A percentile compares a stretch with the other conserved stretches of the same genome.
Evolutionary conservation across 2,329 filamentous ascomycete species (phyloP).

Genomic region (Pseudonectria buxi): DNA sequence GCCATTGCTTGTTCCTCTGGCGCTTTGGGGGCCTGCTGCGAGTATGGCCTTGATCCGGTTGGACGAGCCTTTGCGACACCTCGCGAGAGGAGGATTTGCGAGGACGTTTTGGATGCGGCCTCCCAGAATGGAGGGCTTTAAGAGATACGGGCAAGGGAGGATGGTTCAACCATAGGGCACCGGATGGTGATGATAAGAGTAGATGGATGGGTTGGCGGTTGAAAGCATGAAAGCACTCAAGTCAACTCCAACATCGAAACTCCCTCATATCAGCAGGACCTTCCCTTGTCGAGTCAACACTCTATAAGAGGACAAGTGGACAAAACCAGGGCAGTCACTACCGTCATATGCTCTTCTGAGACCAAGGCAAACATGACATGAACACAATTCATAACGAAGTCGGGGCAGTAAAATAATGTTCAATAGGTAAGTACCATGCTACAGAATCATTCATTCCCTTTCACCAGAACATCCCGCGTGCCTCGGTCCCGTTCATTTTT

Average conservation of each 20-base stretch:
- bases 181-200: no score
- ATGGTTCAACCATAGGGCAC: no score
- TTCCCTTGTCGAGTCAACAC: no score
- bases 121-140: constrained; percentile 3
- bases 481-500: constrained; percentile 4
- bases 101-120: constrained; percentile 19
- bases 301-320: no score
- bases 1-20: constrained; percentile 8
- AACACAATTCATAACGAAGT: no score
- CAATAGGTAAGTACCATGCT: constrained; percentile 3
- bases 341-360: no score
- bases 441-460: constrained; percentile 5
- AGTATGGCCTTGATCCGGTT: constrained; percentile 4
- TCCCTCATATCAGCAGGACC: no score
- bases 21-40: constrained; percentile 3
- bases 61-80: constrained; percentile 17
- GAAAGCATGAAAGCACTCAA: no score
- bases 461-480: constrained; percentile 8
- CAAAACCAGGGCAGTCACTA: no score
- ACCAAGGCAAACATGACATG: no score
- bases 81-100: constrained; percentile 22
- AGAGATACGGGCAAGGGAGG: neutral
- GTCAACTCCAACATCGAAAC: no score
- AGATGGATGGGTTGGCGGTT: no score
- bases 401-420: constrained; percentile 6